Evolutionary conservation across 2,329 filamentous ascomycete species (phyloP).

Genomic region (Cladophialophora exuberans): DNA sequence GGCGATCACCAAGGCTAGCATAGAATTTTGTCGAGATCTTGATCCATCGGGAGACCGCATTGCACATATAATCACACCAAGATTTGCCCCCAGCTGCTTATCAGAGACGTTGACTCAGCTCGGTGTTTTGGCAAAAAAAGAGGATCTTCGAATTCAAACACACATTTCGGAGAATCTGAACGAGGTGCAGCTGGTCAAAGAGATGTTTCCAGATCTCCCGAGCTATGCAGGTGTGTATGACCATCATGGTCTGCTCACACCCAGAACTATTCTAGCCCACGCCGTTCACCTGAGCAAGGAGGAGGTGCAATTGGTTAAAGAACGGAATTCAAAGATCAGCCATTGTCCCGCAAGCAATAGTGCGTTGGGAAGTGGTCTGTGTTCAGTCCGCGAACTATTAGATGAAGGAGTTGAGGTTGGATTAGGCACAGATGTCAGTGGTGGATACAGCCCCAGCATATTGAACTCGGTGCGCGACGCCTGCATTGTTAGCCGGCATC

Average conservation of each 20-base stretch:
- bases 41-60: slow-evolving; percentile 69
- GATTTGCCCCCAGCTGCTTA: slow-evolving; percentile 63
- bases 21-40: slow-evolving; percentile 66
- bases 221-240: slow-evolving; percentile 84
- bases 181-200: slow-evolving; percentile 72
- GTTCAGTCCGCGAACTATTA: slow-evolving; percentile 74
- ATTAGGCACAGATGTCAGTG: slow-evolving; percentile 87
- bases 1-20: slow-evolving; percentile 59
- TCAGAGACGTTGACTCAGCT: slow-evolving; percentile 62
- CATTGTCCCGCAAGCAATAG: slow-evolving; percentile 91
- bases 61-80: slow-evolving; percentile 76
- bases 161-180: slow-evolving; percentile 82
- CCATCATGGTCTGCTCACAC: slow-evolving; percentile 66
- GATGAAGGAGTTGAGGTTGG: slow-evolving; percentile 77
- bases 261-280: slow-evolving; percentile 81
- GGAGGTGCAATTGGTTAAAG: slow-evolving; percentile 68
- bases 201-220: slow-evolving; percentile 66
- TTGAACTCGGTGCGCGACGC: slow-evolving; percentile 84
- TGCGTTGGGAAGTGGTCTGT: slow-evolving; percentile 76
- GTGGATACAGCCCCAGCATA: slow-evolving; percentile 80
- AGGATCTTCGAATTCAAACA: slow-evolving; percentile 71
- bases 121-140: slow-evolving; percentile 64
- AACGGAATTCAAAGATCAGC: slow-evolving; percentile 66
- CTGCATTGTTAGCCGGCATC: slow-evolving; percentile 74
- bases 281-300: slow-evolving; percentile 72